phyloP scores from a whole-genome alignment of 1,284 basidiomycete species.

The Omphalotus olearius region DNA sequence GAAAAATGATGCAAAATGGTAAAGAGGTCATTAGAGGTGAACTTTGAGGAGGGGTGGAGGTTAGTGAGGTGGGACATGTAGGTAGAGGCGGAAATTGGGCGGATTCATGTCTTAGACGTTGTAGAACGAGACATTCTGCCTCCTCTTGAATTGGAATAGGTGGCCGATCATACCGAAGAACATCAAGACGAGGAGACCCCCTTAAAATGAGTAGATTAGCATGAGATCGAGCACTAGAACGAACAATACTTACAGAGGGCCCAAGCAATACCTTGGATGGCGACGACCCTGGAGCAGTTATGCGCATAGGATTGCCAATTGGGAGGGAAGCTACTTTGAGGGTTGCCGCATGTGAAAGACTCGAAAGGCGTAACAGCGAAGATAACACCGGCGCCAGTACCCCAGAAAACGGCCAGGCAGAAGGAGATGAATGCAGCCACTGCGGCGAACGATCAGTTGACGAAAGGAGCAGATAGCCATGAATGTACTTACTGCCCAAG shows the following conservation, averaged over 20 bases:
- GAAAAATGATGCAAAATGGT: not conserved
- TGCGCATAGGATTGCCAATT: constrained; percentile 22
- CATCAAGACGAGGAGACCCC: constrained; percentile 22
- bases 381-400: constrained; percentile 26
- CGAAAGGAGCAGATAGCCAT: too few species aligned
- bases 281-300: constrained; percentile 24
- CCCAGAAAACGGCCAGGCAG: constrained; percentile 26
- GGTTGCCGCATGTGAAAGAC: constrained; percentile 17
- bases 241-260: constrained; percentile 19
- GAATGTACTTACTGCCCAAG: constrained; percentile 21
- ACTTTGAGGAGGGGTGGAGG: not conserved
- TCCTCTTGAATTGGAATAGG: constrained; percentile 18
- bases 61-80: not conserved
- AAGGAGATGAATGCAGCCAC: constrained; percentile 23
- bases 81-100: too few species aligned
- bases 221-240: not conserved
- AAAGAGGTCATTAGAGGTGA: not conserved
- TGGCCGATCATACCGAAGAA: constrained; percentile 24
- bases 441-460: not conserved
- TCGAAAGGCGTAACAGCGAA: constrained; percentile 23
- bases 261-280: constrained; percentile 27
- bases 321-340: constrained; percentile 17
- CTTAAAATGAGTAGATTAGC: constrained; percentile 13
- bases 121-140: constrained; percentile 16
- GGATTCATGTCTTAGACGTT: not conserved